Evolutionary conservation across 345 rosid species (phyloP), one percentile per base, ranked within the genome.

Genomic region (Erucastrum elatum): DNA sequence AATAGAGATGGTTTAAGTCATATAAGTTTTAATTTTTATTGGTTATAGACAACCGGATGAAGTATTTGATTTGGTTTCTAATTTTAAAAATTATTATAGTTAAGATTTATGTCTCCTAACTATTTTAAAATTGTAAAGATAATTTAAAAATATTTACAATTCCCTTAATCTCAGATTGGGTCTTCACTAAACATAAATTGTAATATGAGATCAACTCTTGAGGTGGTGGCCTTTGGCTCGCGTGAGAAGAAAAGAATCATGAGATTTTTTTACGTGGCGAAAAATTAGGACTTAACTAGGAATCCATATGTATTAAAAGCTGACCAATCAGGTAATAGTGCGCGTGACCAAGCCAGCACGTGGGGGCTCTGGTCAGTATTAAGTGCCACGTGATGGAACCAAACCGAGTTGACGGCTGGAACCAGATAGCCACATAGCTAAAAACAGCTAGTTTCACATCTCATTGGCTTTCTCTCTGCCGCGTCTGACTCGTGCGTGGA

Each of bases 371-470:
- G 21, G 49, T 41, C 15, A 59, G 68, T 44, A 30, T 3, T 27
- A 27, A 56, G 59, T 37, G 78, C 64, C 66, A 68, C 61, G 68
- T 77, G 75, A 39, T 70, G 64, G 25, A 70, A 77, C 64, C 64
- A 62, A 70, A 70, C 70, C 55, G 21, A 26, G 80, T 70, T 49
- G 75, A 51, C 65, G 75, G 75, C 80, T 77, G 80, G 75, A 77
- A 77, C 75, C 70, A 77, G 75, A 49, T 2, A 51, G 49, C 58
- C 65, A 70, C 63, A 35, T 76, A 61, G 34, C 5, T 41, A 41
- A 51, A 2, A 60, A 68, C 80, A 63, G 65, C 80, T 70, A 58
- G 10, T 72, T 62, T 6, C 53, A 37, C 55, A 60, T 60, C 79
- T 68, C 64, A 76, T 25, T 76, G 53, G 80, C 55, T 69, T 33